Evolutionary conservation across 139 green algal species (phyloP), one percentile per base, ranked within the genome.

Genomic region (Coelastrella sp.): DNA sequence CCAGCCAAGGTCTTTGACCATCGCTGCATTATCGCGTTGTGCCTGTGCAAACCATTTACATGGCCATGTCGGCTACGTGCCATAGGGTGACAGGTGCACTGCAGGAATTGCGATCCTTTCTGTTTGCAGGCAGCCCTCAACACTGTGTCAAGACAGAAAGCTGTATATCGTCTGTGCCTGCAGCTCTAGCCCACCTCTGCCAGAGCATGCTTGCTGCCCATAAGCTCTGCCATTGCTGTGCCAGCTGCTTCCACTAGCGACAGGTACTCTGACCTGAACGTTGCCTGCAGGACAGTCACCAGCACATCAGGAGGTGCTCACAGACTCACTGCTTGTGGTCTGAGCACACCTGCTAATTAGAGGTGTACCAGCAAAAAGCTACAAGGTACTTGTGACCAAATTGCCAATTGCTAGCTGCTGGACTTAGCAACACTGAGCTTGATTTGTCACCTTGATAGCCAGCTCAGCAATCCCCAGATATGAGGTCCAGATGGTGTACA

Each of bases 381-480:
- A n/a, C 45, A 57, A 57, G 11, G 15, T 57, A 13, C 45, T 13
- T 57, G 15, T 57, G 45, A 57, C 45, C 45, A n/a, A n/a, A n/a
- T n/a, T n/a, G n/a, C n/a, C n/a, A n/a, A n/a, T n/a, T n/a, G n/a
- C n/a, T n/a, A n/a, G n/a, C n/a, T n/a, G n/a, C n/a, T n/a, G n/a
- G n/a, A n/a, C n/a, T n/a, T n/a, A n/a, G n/a, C n/a, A n/a, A n/a
- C n/a, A n/a, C n/a, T n/a, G n/a, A n/a, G n/a, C n/a, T 21, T 64
- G 17, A 19, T 3, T 57, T 9, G 17, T 17, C 30, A 90, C 86
- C 89, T 93, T 86, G 35, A 93, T 59, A 4, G 85, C 85, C n/a
- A 79, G 78, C 83, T 94, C 90, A n/a, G 89, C 67, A 19, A 94
- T 87, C 25, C 34, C 45, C 7, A 92, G 73, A 66, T 89, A 94